Evolutionary conservation across 2,329 filamentous ascomycete species (phyloP), one percentile per base, ranked within the genome.

Genomic region (Alternaria brassicae): DNA sequence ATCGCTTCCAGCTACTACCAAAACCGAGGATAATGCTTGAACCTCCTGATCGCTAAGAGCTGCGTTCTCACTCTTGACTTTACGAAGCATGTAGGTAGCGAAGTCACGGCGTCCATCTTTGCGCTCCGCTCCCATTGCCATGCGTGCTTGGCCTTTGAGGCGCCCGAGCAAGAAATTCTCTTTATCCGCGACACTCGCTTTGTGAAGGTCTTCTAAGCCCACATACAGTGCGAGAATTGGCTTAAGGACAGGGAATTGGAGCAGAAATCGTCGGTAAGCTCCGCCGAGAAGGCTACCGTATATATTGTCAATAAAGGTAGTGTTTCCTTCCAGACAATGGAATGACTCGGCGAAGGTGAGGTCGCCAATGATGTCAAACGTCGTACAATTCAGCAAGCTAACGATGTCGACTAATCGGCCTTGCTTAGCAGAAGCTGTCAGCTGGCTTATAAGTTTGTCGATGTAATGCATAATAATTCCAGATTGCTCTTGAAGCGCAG

Each of bases 51-150:
- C 23, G 42, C 42, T 45, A 25, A 42, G 40, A 42, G 15, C 40
- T n/a, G 40, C 19, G 13, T 19, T n/a, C 23, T 30, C 23, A 28
- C 15, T 28, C 23, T 45, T 19, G 23, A 5, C 42, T 15, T 45
- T 28, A n/a, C 42, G 27, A 40, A 50, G 47, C 28, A 50, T 50
- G 34, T 50, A 50, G 47, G 47, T 50, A 25, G 17, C 28, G 32
- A 50, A 50, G 34, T 50, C 47, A 2, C 28, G 30, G 12, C 47
- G 47, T 36, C 32, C 47, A 27, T 39, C 44, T 36, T 48, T 50
- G 17, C 30, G 47, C 47, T 37, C 30, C 30, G 28, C 47, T 36
- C 17, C 28, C 47, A 37, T 36, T 37, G 30, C 30, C 30, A 36
- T 50, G 19, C 30, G 30, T 50, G 17, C 47, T 36, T 27, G 30